Base-by-base conservation (phyloP, 2,329 filamentous ascomycete genomes). In the Penicillium carneum region DNA sequence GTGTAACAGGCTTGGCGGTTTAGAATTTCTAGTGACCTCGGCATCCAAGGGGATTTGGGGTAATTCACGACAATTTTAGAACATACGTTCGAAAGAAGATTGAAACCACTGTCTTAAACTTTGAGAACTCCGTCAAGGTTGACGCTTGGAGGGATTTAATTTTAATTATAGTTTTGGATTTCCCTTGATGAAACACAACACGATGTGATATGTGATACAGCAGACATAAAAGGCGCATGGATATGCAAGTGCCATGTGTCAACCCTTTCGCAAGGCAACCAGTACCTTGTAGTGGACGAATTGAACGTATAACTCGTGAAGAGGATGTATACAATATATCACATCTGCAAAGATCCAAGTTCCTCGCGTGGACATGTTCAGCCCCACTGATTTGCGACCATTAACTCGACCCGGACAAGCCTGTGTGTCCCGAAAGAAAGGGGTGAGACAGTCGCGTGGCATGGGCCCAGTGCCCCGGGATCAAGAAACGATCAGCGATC, bases 201-300 rank as follows among this genome's bases (percentile, higher is more conserved):
- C 31, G 41, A 57, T 53, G 55, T 55, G 59, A 62, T 54, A 57
- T 53, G 55, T 55, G 59, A 62, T 49, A 63, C 53, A 49, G 39
- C 59, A 60, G 50, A 61, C 57, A 51, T 18, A 55, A 55, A 26
- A 16, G 39, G 33, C 43, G 41, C 48, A 47, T 57, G 50, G 36
- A 54, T 55, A 61, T 67, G 66, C 66, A 67, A 59, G 63, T 66
- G 65, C 66, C 66, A 69, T 69, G 63, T 67, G 66, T 68, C 67
- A 65, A 46, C 29, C 49, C 16, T 34, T 47, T 31, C 59, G 52
- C 56, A 59, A 65, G 64, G 64, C 51, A 58, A 60, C 57, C 43
- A 45, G n/a, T n/a, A 49, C 8, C 26, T 18, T 7, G 23, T 26
- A 46, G 26, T 14, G 45, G 10, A 20, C 5, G 33, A 39, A 53